Evolutionary conservation across 208 protist genomes (phyloP), one percentile per base, ranked within the genome.

Genomic region (Cochliopodium minus): DNA sequence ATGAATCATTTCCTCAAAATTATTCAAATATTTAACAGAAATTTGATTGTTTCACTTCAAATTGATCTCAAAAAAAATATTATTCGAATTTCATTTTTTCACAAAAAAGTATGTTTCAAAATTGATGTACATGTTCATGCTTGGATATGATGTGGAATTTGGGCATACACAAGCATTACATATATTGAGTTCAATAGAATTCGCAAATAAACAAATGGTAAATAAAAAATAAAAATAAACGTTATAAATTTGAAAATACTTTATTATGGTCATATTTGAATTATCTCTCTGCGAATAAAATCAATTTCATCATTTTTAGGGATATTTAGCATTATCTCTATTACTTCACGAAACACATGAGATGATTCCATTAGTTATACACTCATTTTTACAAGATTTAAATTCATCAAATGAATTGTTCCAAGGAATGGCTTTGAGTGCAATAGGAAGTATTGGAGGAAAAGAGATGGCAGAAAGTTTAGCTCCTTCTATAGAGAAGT

Each of bases 61-160:
- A n/a, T n/a, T n/a, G n/a, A n/a, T n/a, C n/a, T n/a, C n/a, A n/a
- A n/a, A n/a, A n/a, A n/a, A n/a, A n/a, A n/a, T n/a, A n/a, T n/a
- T n/a, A n/a, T n/a, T n/a, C n/a, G n/a, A n/a, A n/a, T n/a, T n/a
- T n/a, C n/a, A n/a, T n/a, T n/a, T n/a, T n/a, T n/a, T n/a, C n/a
- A n/a, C n/a, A n/a, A 96, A 96, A 66, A 99, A 99, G 72, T 99
- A 99, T 70, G 85, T 98, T 28, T 93, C 86, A 72, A 99, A 99
- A 74, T 75, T 99, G 11, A 81, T 99, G 61, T 99, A 98, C 72
- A 98, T 98, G 61, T 90, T 88, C 48, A 95, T 99, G 74, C 71
- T 99, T 3, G 96, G 96, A 10, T 96, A 98, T 71, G 90, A 93
- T 22, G 77, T 99, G 29, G 92, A 97, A 49, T 99, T 99, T 81